Base-by-base conservation (phyloP, 73 alveolate genomes). In the Urostyla sp. region DNA sequence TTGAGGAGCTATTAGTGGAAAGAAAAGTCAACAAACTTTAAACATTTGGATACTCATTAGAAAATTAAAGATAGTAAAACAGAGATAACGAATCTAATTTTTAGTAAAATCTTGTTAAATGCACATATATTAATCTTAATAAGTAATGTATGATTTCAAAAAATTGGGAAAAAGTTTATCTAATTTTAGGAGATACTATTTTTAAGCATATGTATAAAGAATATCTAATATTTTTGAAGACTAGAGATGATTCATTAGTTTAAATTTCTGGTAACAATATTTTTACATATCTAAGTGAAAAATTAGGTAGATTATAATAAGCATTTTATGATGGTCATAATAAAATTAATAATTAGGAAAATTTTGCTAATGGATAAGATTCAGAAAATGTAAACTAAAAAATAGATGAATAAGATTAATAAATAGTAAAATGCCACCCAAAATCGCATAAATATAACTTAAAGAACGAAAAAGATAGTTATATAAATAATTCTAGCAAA, bases 231-330 rank as follows among this genome's bases (percentile, higher is more conserved):
- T 81, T 81, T 51, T 21, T 61, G 73, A 69, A 60, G 27, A 81
- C 86, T 30, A 57, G 78, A 51, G 67, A 75, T 56, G 87, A 75
- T 15, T 55, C 87, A 0, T 73, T 84, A 0, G 85, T 84, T 0
- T 80, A 84, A 52, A 72, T 84, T 24, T 27, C 78, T 26, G 92
- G 92, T 23, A 73, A 60, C 26, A 75, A 84, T 61, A 50, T 84
- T 34, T 59, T 59, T 55, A 20, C 72, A 38, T 75, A 51, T 59
- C 48, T 84, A 1, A 31, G 31, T 36, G 85, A 73, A 61, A 34
- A 53, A 24, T 46, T 73, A 0, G 85, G 85, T 28, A 34, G 60
- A 49, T 60, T 73, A n/a, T 49, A 73, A 23, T 26, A 35, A 5
- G 85, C 85, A 0, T 51, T 51, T 36, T 73, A 48, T 52, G 85